Evolutionary conservation across 1,284 basidiomycete genomes (phyloP).

Genomic region (Malassezia sp.): DNA sequence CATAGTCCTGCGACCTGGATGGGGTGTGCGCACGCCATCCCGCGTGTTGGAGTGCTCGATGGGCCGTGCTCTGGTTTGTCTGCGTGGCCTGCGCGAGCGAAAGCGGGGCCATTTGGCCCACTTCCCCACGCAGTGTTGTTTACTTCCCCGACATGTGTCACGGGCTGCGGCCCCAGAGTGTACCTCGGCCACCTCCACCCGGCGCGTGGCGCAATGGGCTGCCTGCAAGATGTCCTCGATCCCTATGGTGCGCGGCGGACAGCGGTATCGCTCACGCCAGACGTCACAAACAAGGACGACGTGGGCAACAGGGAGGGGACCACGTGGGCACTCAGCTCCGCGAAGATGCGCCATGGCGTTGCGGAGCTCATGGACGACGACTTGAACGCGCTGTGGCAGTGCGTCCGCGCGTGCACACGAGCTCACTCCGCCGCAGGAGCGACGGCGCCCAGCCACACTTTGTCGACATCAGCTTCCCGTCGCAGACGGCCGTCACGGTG

Average conservation of each 20-base stretch:
- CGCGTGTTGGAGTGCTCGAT: no score
- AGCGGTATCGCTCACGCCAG: constrained; percentile 18
- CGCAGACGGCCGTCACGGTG: constrained; percentile 78
- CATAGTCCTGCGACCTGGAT: constrained; percentile 85
- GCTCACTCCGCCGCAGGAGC: constrained; percentile 58
- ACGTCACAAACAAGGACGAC: constrained; percentile 32
- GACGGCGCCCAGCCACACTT: constrained; percentile 95
- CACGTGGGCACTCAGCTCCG: constrained; percentile 92
- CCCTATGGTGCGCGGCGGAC: constrained; percentile 5
- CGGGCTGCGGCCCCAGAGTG: background rate
- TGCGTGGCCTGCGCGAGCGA: no score
- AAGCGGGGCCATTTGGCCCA: no score
- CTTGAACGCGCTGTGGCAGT: constrained; percentile 96
- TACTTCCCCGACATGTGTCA: background rate
- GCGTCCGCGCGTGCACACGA: constrained; percentile 48
- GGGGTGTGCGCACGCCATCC: constrained; percentile 65
- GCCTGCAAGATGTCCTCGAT: constrained; percentile 12
- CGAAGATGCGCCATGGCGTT: constrained; percentile 90
- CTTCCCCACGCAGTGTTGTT: no score
- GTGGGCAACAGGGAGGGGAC: constrained; percentile 50
- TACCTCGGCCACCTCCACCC: constrained; percentile 3
- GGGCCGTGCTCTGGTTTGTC: no score
- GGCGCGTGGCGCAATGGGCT: no score
- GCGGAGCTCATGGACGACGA: constrained; percentile 80
- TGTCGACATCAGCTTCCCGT: constrained; percentile 84